These are phyloP conservation scores for Blastobotrys americana DNA, from an alignment of 805 yeast species.

Conservation along the genomic window DNA sequence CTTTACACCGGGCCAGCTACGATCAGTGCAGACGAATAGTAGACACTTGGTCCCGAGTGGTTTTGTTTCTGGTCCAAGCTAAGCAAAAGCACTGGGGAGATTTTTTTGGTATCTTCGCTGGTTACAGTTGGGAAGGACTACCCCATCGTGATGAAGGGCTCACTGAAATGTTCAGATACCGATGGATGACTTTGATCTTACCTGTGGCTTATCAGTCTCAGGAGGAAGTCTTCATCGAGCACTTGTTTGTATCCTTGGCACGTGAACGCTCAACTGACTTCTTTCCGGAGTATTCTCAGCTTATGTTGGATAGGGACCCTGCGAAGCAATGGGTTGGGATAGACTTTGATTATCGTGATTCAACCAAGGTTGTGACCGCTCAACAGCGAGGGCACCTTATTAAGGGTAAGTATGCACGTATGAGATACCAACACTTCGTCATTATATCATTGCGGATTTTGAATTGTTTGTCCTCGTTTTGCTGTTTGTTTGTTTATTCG, in stretches of 20 bases:
- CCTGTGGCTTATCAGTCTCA: background rate
- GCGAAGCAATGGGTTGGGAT: background rate
- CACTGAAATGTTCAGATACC: background rate
- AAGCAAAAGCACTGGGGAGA: background rate
- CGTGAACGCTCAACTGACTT: background rate
- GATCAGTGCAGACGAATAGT: background rate
- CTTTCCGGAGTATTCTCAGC: background rate
- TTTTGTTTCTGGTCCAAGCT: background rate
- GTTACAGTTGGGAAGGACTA: slow-evolving; percentile 2
- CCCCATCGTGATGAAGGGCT: background rate
- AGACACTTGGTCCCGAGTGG: background rate
- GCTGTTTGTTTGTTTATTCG: no score
- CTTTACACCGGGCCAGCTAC: background rate
- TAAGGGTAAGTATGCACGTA: no score
- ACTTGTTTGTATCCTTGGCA: background rate
- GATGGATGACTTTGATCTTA: background rate
- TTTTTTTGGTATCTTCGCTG: background rate
- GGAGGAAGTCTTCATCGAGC: background rate
- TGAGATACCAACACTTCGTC: no score
- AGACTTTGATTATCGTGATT: background rate
- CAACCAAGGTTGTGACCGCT: background rate
- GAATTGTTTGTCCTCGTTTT: no score
- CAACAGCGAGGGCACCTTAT: background rate
- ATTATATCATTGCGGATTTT: no score
- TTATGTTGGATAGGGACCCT: background rate